Percentiles rank a stretch among this genome's conserved stretches.
Evolutionary conservation across 2,329 filamentous ascomycete genomes (phyloP).

Genomic region (Ophiostoma tasmaniense): DNA sequence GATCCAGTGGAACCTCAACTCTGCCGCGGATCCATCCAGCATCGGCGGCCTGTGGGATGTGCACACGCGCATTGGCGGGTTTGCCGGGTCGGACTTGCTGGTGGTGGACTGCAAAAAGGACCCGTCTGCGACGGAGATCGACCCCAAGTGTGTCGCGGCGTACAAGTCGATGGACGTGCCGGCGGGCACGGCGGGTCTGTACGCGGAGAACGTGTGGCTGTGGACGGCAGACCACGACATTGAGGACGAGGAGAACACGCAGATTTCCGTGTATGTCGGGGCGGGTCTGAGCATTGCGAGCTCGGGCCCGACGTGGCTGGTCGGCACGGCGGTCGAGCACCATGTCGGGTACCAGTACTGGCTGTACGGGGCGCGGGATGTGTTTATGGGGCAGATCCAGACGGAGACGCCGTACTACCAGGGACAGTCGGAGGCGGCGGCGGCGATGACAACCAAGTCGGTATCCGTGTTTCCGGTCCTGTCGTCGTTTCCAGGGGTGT

Average conservation of each 20-base stretch:
- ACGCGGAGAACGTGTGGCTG: constrained; percentile 48
- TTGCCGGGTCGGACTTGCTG: constrained; percentile 56
- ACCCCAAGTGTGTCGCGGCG: constrained; percentile 50
- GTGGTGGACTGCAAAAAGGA: constrained; percentile 48
- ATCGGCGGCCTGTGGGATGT: constrained; percentile 35
- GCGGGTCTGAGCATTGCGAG: constrained; percentile 13
- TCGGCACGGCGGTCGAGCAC: constrained; percentile 59
- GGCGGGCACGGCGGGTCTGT: constrained; percentile 33
- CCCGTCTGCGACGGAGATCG: constrained; percentile 34
- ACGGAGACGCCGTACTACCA: constrained; percentile 67
- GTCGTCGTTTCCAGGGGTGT: constrained; percentile 22
- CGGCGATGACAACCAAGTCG: constrained; percentile 38
- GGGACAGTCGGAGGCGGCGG: constrained; percentile 28
- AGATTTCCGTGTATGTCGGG: constrained; percentile 13
- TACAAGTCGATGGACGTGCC: constrained; percentile 44
- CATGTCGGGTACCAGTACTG: constrained; percentile 62
- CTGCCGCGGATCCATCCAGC: constrained; percentile 37
- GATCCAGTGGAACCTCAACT: constrained; percentile 61
- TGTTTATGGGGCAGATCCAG: constrained; percentile 58
- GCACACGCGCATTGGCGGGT: constrained; percentile 67
- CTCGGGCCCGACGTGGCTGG: constrained; percentile 40
- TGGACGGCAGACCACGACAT: constrained; percentile 56
- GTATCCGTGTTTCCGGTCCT: constrained; percentile 59
- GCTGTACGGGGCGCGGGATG: constrained; percentile 48
- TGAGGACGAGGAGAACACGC: constrained; percentile 13